Conservation (phyloP, 352 stramenopile genomes). For the Lagenidium giganteum region DNA sequence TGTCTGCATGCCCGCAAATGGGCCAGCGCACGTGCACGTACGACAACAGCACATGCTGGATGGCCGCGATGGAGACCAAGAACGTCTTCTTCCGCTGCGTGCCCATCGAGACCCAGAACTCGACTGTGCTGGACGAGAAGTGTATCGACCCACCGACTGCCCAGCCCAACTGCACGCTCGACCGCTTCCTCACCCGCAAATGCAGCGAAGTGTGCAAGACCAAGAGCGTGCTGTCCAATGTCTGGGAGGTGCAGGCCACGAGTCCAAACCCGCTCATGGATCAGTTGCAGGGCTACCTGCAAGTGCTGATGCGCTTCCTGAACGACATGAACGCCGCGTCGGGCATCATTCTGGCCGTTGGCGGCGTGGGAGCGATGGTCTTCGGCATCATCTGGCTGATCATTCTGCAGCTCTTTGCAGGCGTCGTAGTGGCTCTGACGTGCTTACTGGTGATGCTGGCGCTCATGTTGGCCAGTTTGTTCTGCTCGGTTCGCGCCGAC, state of each 20-base stretch:
- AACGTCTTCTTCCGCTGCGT: conserved; percentile 71
- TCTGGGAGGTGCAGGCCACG: conserved; percentile 50
- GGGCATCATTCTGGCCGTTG: conserved; percentile 48
- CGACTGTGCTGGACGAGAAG: conserved; percentile 44
- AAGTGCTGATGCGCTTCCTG: conserved; percentile 61
- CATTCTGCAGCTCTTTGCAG: conserved; percentile 73
- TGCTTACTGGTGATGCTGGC: conserved; percentile 55
- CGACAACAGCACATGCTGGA: conserved; percentile 61
- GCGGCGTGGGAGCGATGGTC: conserved; percentile 40
- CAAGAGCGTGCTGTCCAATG: conserved; percentile 62
- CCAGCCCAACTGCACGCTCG: conserved; percentile 42
- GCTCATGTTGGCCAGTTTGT: conserved; percentile 68
- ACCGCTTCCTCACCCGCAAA: conserved; percentile 23
- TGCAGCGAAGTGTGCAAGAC: conserved; percentile 49
- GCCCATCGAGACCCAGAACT: conserved; percentile 52
- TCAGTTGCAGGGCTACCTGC: conserved; percentile 56
- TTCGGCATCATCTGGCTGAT: conserved; percentile 69
- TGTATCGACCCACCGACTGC: conserved; percentile 61
- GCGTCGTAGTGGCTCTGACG: conserved; percentile 76
- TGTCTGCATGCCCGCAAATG: conserved; percentile 39
- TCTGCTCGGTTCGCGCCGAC: conserved; percentile 64
- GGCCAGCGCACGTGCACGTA: conserved; percentile 69
- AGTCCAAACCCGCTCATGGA: conserved; percentile 59
- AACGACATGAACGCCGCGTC: conserved; percentile 69
- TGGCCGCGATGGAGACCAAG: conserved; percentile 39